Conservation (phyloP, 2,329 filamentous ascomycete genomes). For the Sporothrix brunneoviolacea region DNA sequence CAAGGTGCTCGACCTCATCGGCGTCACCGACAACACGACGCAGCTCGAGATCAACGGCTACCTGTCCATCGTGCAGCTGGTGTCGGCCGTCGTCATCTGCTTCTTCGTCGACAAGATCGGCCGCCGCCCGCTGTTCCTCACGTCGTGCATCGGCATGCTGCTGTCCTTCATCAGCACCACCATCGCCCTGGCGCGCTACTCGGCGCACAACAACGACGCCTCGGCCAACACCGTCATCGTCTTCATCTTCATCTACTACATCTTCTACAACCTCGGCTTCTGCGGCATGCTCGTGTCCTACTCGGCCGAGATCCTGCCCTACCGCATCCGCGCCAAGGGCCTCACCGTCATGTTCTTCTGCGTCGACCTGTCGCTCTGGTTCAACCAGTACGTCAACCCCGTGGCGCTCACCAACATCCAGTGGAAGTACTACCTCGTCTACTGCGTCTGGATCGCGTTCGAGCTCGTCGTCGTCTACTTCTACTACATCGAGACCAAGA, state of each 20-base stretch:
- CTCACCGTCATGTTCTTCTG: slow-evolving; percentile 40
- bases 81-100: slow-evolving; percentile 21
- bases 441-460: slow-evolving; percentile 36
- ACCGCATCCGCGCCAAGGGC: slow-evolving; percentile 29
- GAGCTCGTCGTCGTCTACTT: slow-evolving; percentile 59
- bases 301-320: slow-evolving; percentile 24
- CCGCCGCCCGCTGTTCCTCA: slow-evolving; percentile 23
- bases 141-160: slow-evolving; percentile 21
- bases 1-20: slow-evolving; percentile 14
- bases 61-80: slow-evolving; percentile 20
- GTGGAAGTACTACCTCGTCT: slow-evolving; percentile 39
- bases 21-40: slow-evolving; percentile 7
- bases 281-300: slow-evolving; percentile 23
- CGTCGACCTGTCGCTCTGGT: slow-evolving; percentile 29
- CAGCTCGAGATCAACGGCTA: slow-evolving; percentile 23
- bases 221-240: slow-evolving; percentile 25
- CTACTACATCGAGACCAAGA: slow-evolving; percentile 75
- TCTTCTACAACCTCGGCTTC: slow-evolving; percentile 24
- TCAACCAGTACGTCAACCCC: slow-evolving; percentile 36
- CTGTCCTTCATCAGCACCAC: slow-evolving; percentile 21
- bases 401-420: slow-evolving; percentile 33
- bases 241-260: slow-evolving; percentile 24
- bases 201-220: slow-evolving; percentile 13
- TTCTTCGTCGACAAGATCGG: slow-evolving; percentile 24
- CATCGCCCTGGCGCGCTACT: slow-evolving; percentile 20